These are phyloP conservation scores for Sisymbrium altissimum DNA, from an alignment of 345 rosid species.

Conservation along the genomic window DNA sequence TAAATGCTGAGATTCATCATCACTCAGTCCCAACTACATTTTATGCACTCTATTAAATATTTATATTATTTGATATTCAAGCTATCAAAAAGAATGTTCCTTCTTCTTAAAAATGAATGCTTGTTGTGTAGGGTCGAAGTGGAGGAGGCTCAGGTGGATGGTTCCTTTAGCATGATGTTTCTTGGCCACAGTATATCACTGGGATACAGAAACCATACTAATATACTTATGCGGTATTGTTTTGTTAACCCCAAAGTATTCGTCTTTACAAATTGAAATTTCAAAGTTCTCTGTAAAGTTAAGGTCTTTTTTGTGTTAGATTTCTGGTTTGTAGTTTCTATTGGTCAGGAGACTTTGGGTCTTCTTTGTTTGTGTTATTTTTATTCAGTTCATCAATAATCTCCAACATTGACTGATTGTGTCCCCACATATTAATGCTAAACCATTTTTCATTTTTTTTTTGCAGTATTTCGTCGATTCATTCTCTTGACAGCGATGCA, in stretches of 20 bases:
- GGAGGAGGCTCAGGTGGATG: conserved; percentile 75
- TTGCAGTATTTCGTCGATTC: conserved; percentile 70
- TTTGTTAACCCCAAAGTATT: neutral
- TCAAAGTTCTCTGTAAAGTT: too few relatives aligned
- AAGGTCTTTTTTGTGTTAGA: neutral
- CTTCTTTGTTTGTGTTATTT: conserved; percentile 1
- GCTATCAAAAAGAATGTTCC: conserved; percentile 2
- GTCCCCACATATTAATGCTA: conserved; percentile 24
- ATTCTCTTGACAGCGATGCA: conserved; percentile 62
- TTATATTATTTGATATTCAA: neutral
- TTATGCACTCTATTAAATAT: neutral
- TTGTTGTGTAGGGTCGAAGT: conserved; percentile 63
- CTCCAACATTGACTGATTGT: conserved; percentile 6
- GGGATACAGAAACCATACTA: conserved; percentile 87
- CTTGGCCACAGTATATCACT: conserved; percentile 79
- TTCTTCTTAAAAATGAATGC: neutral
- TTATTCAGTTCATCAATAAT: neutral
- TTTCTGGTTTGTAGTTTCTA: neutral
- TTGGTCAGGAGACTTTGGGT: neutral
- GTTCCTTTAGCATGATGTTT: conserved; percentile 91
- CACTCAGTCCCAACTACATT: neutral
- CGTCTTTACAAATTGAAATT: too few relatives aligned
- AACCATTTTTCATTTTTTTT: neutral
- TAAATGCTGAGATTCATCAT: conserved; percentile 15
- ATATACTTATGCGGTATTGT: conserved; percentile 75